Evolutionary conservation across 1,284 basidiomycete species (phyloP).

Genomic region (Tylopilus sp.): DNA sequence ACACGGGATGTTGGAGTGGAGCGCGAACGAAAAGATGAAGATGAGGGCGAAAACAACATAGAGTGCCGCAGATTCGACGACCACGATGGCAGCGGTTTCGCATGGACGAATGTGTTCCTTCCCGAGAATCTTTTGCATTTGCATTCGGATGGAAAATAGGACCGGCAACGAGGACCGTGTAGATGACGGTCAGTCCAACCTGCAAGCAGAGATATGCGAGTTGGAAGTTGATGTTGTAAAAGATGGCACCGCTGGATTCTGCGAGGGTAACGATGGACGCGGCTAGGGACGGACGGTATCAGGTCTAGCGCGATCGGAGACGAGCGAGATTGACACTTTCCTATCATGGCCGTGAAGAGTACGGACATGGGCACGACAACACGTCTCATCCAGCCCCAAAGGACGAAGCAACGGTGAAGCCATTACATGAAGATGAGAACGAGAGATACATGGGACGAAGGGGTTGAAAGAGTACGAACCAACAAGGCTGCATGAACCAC

Average conservation of each 20-base stretch:
- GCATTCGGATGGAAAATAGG: conserved; percentile 22
- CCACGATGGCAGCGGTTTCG: conserved; percentile 15
- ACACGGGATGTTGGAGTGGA: conserved; percentile 23
- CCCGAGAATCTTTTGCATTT: conserved; percentile 17
- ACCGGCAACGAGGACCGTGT: conserved; percentile 28
- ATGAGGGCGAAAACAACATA: conserved; percentile 18
- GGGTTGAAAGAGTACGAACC: conserved; percentile 5
- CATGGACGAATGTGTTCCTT: conserved; percentile 23
- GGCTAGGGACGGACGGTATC: conserved; percentile 10
- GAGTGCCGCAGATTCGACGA: conserved; percentile 27
- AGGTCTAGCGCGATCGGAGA: not conserved
- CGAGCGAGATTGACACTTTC: conserved; percentile 9
- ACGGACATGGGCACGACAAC: conserved; percentile 25
- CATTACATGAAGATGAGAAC: conserved; percentile 7
- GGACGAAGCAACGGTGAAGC: conserved; percentile 29
- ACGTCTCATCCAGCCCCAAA: conserved; percentile 23
- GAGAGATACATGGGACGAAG: not conserved
- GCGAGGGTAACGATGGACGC: conserved; percentile 27
- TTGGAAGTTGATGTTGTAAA: conserved; percentile 25
- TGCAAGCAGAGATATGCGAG: conserved; percentile 31
- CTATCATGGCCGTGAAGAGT: conserved; percentile 24
- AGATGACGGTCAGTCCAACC: conserved; percentile 28
- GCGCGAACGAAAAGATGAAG: conserved; percentile 22
- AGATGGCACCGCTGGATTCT: conserved; percentile 17
- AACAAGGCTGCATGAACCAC: conserved; percentile 29